Evolutionary conservation across 495 filamentous ascomycete species (phyloP), one percentile per base, ranked within the genome.

Genomic region (Xylaria venustula): DNA sequence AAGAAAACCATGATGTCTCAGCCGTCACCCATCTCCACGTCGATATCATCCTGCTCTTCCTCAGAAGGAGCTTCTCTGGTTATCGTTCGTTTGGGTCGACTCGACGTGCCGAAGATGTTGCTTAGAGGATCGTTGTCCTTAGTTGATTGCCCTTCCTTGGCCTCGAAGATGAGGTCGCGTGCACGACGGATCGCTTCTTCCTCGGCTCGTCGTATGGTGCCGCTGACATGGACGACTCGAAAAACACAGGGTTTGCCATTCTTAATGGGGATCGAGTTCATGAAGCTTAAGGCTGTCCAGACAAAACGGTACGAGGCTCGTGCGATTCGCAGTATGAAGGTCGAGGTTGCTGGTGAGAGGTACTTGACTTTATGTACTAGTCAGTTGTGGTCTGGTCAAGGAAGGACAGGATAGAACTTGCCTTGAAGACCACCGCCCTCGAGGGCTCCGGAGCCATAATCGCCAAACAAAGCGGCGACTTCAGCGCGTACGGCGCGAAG

Each of bases 171-270:
- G 67, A 89, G 84, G 50, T 80, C 78, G 64, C 86, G 85, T 41
- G 91, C 90, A 60, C 90, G 81, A 20, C 85, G 81, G 67, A 97
- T 87, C 36, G 88, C 91, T 71, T 93, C 92, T 71, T 94, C 88
- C 79, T 97, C 91, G 2, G 88, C 88, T 76, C 96, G 97, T 61
- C 85, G 85, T 66, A 98, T 95, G 9, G 95, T 98, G 20, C 94
- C 94, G 59, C 88, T 91, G n/a, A 97, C 91, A 56, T 89, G 81
- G 15, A 97, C 82, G n/a, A 98, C 93, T 49, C 89, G 86, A 51
- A 93, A 88, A 7, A 95, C 86, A 64, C 91, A 93, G 0, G 83
- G 79, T 54, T 73, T 75, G 44, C 81, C 75, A 66, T 81, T 74
- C 64, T 77, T 73, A 59, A 79, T 40, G 59, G 90, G 90, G 2